Evolutionary conservation across 306 rosid species (phyloP), one percentile per base, ranked within the genome.

Genomic region (Fragaria ananassa): DNA sequence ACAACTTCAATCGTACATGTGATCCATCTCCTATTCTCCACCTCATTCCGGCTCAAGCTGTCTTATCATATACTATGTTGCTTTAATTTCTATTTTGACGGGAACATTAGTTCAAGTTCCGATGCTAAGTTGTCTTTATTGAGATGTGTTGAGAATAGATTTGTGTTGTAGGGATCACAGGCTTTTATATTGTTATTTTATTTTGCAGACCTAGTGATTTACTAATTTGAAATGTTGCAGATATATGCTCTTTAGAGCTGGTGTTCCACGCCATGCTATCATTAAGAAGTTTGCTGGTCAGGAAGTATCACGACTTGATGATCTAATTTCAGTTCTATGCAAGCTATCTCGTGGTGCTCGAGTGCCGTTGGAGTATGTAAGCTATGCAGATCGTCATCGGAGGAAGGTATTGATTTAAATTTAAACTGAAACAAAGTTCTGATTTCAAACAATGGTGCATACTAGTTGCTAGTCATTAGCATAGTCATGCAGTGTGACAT

Each of bases 201-300:
- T 42, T 45, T 54, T 54, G n/a, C 37, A 65, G 67, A 34, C 13
- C 6, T 42, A 47, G 65, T 81, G 69, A 74, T 29, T 47, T 60
- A 71, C 70, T 29, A 76, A 73, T 31, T 75, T 76, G 44, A 51
- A 58, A 29, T 80, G 56, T 83, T 83, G 81, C 89, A 94, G 97
- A 79, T 94, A 94, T 82, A 94, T 94, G 96, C 90, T 94, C 78
- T 84, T 86, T 75, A 87, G 94, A 82, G 98, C 96, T 71, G 96
- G 96, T 50, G 96, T 94, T 86, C 96, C 97, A 72, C 95, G 96
- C 64, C 97, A 94, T 87, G 96, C 98, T 74, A 89, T 94, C 83
- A 88, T 94, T 81, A 90, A 91, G 83, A 94, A 94, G 82, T 88
- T 94, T 90, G 96, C 95, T 72, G 97, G 95, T 71, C 90, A 90